Percentiles rank a stretch among this genome's conserved stretches.
These are phyloP conservation scores for Scutellaria galericulata DNA, from an alignment of 257 asterid genomes.

Conservation along the genomic window DNA sequence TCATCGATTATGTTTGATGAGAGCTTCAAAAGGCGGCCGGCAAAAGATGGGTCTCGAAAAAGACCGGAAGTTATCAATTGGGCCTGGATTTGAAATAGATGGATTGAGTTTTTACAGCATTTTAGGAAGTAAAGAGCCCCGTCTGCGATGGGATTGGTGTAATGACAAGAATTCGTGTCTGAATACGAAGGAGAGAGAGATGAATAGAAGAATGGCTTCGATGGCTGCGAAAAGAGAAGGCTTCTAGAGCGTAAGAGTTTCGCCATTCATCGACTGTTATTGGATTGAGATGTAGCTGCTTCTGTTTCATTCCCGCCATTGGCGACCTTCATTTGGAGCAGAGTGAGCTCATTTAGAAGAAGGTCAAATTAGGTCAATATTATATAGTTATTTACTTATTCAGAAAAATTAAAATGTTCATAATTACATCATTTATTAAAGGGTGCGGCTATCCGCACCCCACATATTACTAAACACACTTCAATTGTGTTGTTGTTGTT, in stretches of 20 bases:
- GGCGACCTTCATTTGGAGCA: conserved; percentile 35
- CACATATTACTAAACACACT: too few species aligned
- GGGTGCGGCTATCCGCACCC: too few species aligned
- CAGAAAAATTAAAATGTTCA: too few species aligned
- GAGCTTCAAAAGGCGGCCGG: conserved; percentile 65
- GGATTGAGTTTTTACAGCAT: conserved; percentile 48
- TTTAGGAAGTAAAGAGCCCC: conserved; percentile 52
- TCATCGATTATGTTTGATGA: conserved; percentile 45
- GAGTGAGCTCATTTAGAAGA: not conserved
- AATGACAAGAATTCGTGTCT: not conserved
- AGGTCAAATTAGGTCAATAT: conserved; percentile 15
- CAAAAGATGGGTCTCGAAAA: conserved; percentile 58
- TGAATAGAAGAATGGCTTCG: conserved; percentile 35
- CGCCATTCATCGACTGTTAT: conserved; percentile 42
- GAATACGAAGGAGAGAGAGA: conserved; percentile 29
- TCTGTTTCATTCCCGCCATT: conserved; percentile 43
- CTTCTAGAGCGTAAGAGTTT: conserved; percentile 39
- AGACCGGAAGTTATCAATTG: conserved; percentile 58
- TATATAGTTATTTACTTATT: too few species aligned
- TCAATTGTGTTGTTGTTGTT: too few species aligned
- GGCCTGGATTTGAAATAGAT: conserved; percentile 66
- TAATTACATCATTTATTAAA: too few species aligned
- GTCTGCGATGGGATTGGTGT: conserved; percentile 11
- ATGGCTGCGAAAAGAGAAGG: conserved; percentile 33
- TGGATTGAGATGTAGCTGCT: conserved; percentile 21